These are phyloP conservation scores for Dioscorea dumetorum DNA, from an alignment of 106 monocot genomes.

Conservation along the genomic window DNA sequence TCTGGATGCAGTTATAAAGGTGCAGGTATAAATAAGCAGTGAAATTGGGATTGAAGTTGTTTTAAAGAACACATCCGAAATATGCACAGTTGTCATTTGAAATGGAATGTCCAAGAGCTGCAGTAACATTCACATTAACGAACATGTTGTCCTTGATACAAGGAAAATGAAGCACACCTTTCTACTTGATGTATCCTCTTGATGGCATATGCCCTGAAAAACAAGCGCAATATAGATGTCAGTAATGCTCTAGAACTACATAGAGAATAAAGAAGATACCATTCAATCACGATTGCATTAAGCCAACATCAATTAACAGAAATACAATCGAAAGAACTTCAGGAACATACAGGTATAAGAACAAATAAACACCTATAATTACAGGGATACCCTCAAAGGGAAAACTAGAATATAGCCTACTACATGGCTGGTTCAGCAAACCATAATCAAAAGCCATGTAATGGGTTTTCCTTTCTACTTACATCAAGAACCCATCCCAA, in stretches of 20 bases:
- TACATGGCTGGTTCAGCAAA: no score
- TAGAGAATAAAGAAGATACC: not conserved
- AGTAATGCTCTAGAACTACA: not conserved
- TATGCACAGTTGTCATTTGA: not conserved
- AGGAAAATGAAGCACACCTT: slow-evolving; percentile 18
- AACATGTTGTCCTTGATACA: not conserved
- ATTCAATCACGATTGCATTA: not conserved
- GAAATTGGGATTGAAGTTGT: not conserved
- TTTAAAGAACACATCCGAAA: not conserved
- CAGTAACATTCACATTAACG: not conserved
- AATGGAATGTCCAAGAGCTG: no score
- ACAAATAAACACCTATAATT: not conserved
- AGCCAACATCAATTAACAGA: not conserved
- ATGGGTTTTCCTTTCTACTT: no score
- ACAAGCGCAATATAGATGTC: not conserved
- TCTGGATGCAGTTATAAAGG: no score
- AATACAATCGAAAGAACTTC: not conserved
- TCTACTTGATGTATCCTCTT: slow-evolving; percentile 11
- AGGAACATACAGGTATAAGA: not conserved
- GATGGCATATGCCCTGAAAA: slow-evolving; percentile 26
- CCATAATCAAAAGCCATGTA: no score
- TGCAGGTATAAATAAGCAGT: not conserved
- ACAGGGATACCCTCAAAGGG: not conserved
- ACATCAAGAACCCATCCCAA: no score
- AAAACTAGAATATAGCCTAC: no score